Evolutionary conservation across 768 basidiomycete genomes (phyloP), one percentile per base, ranked within the genome.

Genomic region (Mycena galopus): DNA sequence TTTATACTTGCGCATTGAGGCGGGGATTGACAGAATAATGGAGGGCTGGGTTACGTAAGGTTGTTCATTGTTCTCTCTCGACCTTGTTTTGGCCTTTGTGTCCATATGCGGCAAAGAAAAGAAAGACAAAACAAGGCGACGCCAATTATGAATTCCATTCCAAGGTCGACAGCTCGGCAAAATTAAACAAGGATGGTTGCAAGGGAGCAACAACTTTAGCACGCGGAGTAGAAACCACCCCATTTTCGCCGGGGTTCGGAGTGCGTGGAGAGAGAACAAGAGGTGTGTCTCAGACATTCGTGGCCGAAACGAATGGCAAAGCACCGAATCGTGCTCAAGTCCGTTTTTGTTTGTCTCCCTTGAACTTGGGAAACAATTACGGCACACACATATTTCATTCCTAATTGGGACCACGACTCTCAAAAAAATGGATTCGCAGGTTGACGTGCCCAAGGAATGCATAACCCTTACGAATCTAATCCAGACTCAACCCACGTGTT

Each of bases 401-500:
- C 44, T 29, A 65, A 66, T 66, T 42, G 50, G 50, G 65, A 55
- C 65, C 19, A 32, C 51, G 23, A 35, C 60, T 50, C 32, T 19
- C 4, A 37, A 73, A 72, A 71, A 66, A 63, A 67, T 67, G 66
- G 62, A 58, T 16, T 3, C 33, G 53, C 37, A 39, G 37, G 29
- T 68, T 51, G 57, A 42, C 35, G 44, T 69, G 29, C 77, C 79
- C 17, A 75, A 81, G 19, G 84, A 88, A 67, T 83, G 94, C 32
- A 80, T 80, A 50, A 76, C 76, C 55, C 85, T 94, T 50, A 88
- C 92, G 25, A 79, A 80, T n/a, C 78, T 91, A 35, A 80, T 94
- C 14, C 90, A 90, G 37, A 82, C 85, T 44, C 82, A 83, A 33
- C 86, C 88, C 29, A 89, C 93, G 78, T 83, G 82, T 10, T 82